phyloP scores from a whole-genome alignment of 2,329 filamentous ascomycete species.

The Coniochaeta prunicola region DNA sequence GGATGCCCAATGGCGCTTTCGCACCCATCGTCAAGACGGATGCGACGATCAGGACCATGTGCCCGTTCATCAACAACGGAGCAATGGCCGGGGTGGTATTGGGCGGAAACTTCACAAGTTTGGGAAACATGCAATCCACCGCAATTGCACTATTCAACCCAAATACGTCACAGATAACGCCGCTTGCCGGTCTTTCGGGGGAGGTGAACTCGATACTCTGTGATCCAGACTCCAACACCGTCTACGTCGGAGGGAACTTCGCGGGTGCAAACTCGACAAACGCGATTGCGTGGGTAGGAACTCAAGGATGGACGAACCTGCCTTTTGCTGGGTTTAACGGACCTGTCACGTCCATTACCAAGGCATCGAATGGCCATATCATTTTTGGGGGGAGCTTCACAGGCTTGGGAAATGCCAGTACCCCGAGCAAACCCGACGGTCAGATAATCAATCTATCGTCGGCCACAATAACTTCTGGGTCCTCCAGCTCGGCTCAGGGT shows the following conservation, averaged over 20 bases:
- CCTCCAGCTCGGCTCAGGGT: conserved; percentile 52
- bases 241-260: conserved; percentile 89
- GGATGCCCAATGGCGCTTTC: conserved; percentile 80
- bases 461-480: conserved; percentile 64
- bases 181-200: conserved; percentile 75
- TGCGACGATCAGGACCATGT: conserved; percentile 83
- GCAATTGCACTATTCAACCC: conserved; percentile 79
- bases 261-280: conserved; percentile 76
- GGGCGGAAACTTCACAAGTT: conserved; percentile 91
- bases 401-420: conserved; percentile 73
- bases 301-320: conserved; percentile 66
- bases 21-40: conserved; percentile 68
- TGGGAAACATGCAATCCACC: conserved; percentile 67
- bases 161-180: conserved; percentile 58
- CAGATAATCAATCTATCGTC: conserved; percentile 79
- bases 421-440: conserved; percentile 57
- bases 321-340: conserved; percentile 95
- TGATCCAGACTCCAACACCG: conserved; percentile 66
- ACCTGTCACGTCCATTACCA: conserved; percentile 77
- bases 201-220: conserved; percentile 78
- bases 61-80: conserved; percentile 64
- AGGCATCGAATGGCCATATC: conserved; percentile 73
- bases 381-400: conserved; percentile 90
- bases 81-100: conserved; percentile 69
- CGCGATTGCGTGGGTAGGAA: conserved; percentile 72